Conservation (phyloP, 305 asterid species). For the Withania somnifera region DNA sequence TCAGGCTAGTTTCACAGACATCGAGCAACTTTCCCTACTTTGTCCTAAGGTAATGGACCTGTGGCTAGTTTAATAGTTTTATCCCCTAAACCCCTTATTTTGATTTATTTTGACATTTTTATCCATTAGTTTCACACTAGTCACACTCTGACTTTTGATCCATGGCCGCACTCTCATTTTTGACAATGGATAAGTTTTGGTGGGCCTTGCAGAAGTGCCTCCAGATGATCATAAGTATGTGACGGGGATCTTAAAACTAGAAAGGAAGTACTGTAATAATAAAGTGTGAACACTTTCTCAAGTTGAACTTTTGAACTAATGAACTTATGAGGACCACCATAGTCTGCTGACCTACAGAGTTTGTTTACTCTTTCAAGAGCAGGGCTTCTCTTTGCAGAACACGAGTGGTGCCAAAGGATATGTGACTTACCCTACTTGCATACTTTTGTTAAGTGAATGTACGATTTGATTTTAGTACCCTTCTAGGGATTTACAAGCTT, state of each 20-base stretch:
- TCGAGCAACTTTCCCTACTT: conserved; percentile 59
- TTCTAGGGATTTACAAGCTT: not conserved
- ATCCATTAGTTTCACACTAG: not conserved
- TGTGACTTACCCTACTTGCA: not conserved
- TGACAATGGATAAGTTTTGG: not conserved
- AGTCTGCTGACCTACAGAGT: not conserved
- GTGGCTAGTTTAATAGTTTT: conserved; percentile 8
- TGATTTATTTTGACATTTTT: not conserved
- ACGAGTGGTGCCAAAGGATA: not conserved
- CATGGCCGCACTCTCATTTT: not conserved
- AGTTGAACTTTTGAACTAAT: not conserved
- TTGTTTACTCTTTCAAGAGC: not conserved
- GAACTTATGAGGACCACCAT: not conserved
- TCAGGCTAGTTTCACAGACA: conserved; percentile 28
- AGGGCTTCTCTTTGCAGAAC: not conserved
- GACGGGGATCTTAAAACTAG: not conserved
- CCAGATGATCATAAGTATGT: not conserved
- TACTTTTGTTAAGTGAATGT: not conserved
- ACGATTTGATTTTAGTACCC: not conserved
- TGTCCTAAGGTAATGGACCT: conserved; percentile 57
- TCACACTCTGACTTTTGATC: not conserved
- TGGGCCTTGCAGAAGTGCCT: not conserved
- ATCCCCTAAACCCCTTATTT: not conserved
- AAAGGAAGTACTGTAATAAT: not conserved
- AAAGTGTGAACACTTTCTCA: not conserved